Percentiles rank a stretch among this genome's conserved stretches.
These are phyloP conservation scores for Ceratobasidium papillatum DNA, from an alignment of 1,284 basidiomycete species.

Conservation along the genomic window DNA sequence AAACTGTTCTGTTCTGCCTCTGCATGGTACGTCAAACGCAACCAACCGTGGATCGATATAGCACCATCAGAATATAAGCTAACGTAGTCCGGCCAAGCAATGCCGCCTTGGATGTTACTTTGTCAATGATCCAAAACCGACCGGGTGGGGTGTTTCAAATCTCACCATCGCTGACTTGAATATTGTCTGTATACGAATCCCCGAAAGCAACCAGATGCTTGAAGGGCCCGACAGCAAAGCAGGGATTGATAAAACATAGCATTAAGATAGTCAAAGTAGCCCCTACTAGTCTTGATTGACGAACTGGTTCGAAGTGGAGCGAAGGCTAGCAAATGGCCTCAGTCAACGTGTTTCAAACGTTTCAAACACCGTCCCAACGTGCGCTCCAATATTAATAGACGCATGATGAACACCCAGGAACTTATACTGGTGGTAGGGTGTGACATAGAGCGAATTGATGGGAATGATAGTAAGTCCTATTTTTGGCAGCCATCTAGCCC, in stretches of 20 bases:
- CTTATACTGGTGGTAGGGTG: too few relatives aligned
- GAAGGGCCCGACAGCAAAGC: neutral
- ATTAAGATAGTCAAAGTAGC: neutral
- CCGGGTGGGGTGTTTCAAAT: neutral
- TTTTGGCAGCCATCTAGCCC: too few relatives aligned
- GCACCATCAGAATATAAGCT: conserved; percentile 52
- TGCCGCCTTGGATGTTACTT: conserved; percentile 9
- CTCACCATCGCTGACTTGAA: conserved; percentile 47
- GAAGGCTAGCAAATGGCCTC: neutral
- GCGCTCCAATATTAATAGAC: too few relatives aligned
- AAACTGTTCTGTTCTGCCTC: too few relatives aligned
- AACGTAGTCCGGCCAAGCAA: conserved; percentile 33
- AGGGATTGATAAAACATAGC: neutral
- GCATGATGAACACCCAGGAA: too few relatives aligned
- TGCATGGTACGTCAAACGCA: too few relatives aligned
- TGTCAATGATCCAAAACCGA: neutral
- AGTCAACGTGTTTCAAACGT: neutral
- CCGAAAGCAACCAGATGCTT: conserved; percentile 48
- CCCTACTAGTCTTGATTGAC: neutral
- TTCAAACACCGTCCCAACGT: too few relatives aligned
- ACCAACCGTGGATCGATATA: conserved; percentile 54
- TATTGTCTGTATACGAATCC: conserved; percentile 57
- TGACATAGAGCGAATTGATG: too few relatives aligned
- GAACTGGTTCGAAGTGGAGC: neutral
- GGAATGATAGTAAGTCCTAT: too few relatives aligned